Evolutionary conservation across 805 yeast species (phyloP), one percentile per base, ranked within the genome.

Genomic region (Suhomyces vadensis): DNA sequence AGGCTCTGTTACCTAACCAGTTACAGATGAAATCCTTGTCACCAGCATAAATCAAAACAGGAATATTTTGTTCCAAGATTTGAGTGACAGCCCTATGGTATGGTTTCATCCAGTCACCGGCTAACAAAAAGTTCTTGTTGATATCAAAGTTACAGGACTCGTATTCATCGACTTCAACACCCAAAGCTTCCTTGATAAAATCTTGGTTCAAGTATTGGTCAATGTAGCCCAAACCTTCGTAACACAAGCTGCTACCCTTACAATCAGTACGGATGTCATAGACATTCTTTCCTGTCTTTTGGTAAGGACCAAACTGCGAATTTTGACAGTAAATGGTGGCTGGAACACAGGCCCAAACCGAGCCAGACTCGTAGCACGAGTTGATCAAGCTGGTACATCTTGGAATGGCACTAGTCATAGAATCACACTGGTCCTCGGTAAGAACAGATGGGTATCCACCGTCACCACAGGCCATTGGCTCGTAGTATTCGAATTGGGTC

Each of bases 61-160:
- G 96, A 37, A 88, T 59, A 20, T 79, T 84, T 46, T 74, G 64
- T 56, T 87, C 83, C 55, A 89, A 74, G 49, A 90, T 69, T 37
- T 79, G 79, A 19, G 83, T 73, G 31, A 92, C 88, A 31, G 63
- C 61, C 59, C 60, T 65, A 57, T 63, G 64, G 61, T 83, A 89
- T 20, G 96, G 96, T 65, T 84, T 83, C 83, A 86, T 82, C 85
- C 92, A 86, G 69, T 92, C 99, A 51, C 97, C 97, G 16, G 87
- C 81, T 54, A 88, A 79, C 52, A 85, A 58, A 67, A 92, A 92
- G 74, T 87, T 83, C 62, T 83, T 77, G 74, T 82, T 83, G 48
- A 92, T 82, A 47, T 82, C 85, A 57, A 79, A 79, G 69, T 85
- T 87, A 72, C 97, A 90, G 11, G 86, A 78, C 55, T 79, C 78